Evolutionary conservation across 164 flowering plant species (phyloP).

Genomic region (Magnolia changhungtana): DNA sequence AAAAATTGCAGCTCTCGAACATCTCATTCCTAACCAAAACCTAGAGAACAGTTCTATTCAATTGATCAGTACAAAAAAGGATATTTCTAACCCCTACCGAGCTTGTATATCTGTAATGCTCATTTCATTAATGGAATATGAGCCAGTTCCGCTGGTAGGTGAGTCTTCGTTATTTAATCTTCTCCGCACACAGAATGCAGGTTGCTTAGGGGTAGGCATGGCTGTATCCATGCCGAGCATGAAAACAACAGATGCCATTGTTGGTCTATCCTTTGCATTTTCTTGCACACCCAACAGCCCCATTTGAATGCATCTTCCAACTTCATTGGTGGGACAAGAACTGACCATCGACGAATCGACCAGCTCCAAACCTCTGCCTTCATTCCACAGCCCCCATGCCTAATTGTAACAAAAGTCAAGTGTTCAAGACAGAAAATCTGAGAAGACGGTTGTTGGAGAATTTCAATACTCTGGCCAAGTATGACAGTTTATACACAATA

Average conservation of each 20-base stretch:
- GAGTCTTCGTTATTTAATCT: neutral
- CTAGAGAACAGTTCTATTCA: neutral
- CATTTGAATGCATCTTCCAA: constrained; percentile 16
- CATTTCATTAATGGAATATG: constrained; percentile 4
- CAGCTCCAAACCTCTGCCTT: constrained; percentile 8
- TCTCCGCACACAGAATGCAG: neutral
- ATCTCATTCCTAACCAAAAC: too few relatives aligned
- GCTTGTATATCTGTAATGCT: constrained; percentile 5
- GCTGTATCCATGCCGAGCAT: constrained; percentile 8
- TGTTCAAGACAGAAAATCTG: neutral
- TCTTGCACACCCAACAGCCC: constrained; percentile 14
- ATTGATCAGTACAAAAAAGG: too few relatives aligned
- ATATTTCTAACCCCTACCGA: neutral
- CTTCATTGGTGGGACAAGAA: neutral
- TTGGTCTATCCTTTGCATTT: constrained; percentile 6
- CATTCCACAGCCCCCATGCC: constrained; percentile 14
- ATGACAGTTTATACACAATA: too few relatives aligned
- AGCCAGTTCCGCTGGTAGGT: constrained; percentile 5
- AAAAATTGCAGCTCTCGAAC: neutral
- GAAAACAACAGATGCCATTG: constrained; percentile 10
- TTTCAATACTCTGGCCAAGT: too few relatives aligned
- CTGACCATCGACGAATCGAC: neutral
- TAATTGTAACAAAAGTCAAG: neutral
- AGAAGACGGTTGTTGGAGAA: too few relatives aligned
- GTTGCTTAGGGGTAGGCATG: neutral